Percentiles rank a stretch among this genome's conserved stretches.
Evolutionary conservation across 257 asterid genomes (phyloP).

Genomic region (Gentiana dahurica): DNA sequence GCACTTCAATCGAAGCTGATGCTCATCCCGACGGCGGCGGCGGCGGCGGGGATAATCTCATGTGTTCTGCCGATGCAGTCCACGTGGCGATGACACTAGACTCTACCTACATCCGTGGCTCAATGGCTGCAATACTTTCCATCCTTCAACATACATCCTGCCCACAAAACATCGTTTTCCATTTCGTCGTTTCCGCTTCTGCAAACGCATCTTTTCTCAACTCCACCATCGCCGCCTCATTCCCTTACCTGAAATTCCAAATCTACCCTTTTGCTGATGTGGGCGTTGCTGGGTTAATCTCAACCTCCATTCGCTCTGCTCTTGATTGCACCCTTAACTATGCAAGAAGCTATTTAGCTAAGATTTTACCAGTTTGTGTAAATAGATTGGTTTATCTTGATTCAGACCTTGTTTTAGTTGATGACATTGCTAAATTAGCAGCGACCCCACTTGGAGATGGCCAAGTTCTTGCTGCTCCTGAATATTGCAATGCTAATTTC

Average conservation of each 20-base stretch:
- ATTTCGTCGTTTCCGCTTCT: constrained; percentile 62
- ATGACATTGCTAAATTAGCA: constrained; percentile 66
- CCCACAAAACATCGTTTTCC: constrained; percentile 65
- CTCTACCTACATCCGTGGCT: constrained; percentile 72
- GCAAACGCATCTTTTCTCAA: constrained; percentile 34
- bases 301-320: constrained; percentile 93
- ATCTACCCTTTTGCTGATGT: constrained; percentile 52
- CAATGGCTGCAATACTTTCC: constrained; percentile 85
- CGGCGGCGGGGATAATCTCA: background rate
- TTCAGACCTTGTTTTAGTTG: constrained; percentile 75
- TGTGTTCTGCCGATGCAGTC: constrained; percentile 46
- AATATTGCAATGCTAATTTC: constrained; percentile 89
- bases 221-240: constrained; percentile 44
- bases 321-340: constrained; percentile 90
- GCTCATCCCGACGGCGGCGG: background rate
- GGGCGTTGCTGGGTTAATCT: constrained; percentile 56
- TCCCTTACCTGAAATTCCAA: constrained; percentile 60
- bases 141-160: constrained; percentile 80
- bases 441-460: constrained; percentile 38
- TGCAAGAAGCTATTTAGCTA: constrained; percentile 80
- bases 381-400: constrained; percentile 70
- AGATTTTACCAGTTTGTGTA: constrained; percentile 63
- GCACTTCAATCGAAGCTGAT: constrained; percentile 28
- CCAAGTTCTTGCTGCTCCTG: constrained; percentile 83
- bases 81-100: constrained; percentile 93